Evolutionary conservation across 2,329 filamentous ascomycete genomes (phyloP), one percentile per base, ranked within the genome.

Genomic region (Calcarisporium arbuscula): DNA sequence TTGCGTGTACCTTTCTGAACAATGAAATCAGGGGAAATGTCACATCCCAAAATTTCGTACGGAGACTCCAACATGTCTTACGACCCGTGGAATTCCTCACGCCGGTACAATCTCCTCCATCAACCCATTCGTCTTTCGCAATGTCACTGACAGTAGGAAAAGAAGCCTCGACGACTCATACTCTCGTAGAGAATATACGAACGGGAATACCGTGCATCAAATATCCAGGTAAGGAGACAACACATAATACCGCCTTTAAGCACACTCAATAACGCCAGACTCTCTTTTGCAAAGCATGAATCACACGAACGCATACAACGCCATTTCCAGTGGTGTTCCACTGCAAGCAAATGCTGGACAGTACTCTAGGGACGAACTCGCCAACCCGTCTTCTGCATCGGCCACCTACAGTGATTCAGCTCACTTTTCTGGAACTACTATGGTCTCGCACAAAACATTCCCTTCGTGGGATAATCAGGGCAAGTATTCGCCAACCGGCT

Each of bases 401-500:
- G n/a, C n/a, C n/a, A n/a, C n/a, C n/a, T n/a, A n/a, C n/a, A n/a
- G n/a, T n/a, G n/a, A n/a, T n/a, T n/a, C n/a, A n/a, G n/a, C n/a
- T n/a, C n/a, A n/a, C n/a, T n/a, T n/a, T n/a, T n/a, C n/a, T n/a
- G n/a, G n/a, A n/a, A n/a, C n/a, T n/a, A n/a, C n/a, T n/a, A n/a
- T n/a, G n/a, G n/a, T n/a, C n/a, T n/a, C n/a, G n/a, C 35, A 32
- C 17, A 39, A 34, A 25, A 42, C 28, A 14, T 56, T 65, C 19
- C 63, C 66, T 31, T 48, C 55, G n/a, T 71, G 68, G 65, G 70
- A 71, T 7, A 53, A 55, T 27, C 65, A 64, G 41, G 67, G 61
- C 32, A 61, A 66, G 46, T 75, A 72, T 51, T 78, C 74, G 8
- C 72, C 72, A 6, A 66, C 69, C 27, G 72, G 74, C 46, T 76